Conservation (phyloP, 2,329 filamentous ascomycete species). For the Sordariomycetes sp. region DNA sequence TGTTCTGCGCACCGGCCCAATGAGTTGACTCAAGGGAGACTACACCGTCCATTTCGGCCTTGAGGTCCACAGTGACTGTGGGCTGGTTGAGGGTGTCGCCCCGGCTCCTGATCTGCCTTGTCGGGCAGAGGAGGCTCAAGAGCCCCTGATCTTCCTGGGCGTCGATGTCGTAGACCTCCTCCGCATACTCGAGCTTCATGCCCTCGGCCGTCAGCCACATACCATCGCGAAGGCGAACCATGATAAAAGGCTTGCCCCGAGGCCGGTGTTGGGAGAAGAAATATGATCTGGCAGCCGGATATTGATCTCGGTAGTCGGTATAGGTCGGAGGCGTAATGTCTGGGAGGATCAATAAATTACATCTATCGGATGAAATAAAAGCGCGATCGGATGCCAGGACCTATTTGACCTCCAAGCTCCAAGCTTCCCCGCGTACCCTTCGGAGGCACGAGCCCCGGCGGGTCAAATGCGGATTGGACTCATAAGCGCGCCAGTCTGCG, state of each 20-base stretch:
- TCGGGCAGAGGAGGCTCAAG: slow-evolving; percentile 45
- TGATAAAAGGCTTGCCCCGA: not conserved
- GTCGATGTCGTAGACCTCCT: slow-evolving; percentile 45
- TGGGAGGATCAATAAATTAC: not conserved
- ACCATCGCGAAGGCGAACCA: slow-evolving; percentile 19
- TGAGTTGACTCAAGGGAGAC: slow-evolving; percentile 28
- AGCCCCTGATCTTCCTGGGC: slow-evolving; percentile 31
- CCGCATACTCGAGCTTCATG: slow-evolving; percentile 52
- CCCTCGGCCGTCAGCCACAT: slow-evolving; percentile 56
- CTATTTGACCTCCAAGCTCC: not conserved
- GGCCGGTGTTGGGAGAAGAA: not conserved
- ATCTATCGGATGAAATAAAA: not conserved
- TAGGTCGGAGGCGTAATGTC: not conserved
- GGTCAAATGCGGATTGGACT: not conserved
- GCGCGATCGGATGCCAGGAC: not conserved
- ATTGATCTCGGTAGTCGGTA: not conserved
- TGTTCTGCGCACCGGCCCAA: slow-evolving; percentile 23
- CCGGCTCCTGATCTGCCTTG: slow-evolving; percentile 37
- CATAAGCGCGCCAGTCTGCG: not conserved
- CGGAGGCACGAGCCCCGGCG: not conserved
- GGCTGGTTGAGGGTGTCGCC: slow-evolving; percentile 45
- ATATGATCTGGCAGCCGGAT: not conserved
- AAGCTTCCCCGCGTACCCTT: not conserved
- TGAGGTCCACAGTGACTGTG: slow-evolving; percentile 32
- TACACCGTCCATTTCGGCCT: slow-evolving; percentile 25